These are phyloP conservation scores for Schizophyllum commune DNA, from an alignment of 1,284 basidiomycete species.

Conservation along the genomic window DNA sequence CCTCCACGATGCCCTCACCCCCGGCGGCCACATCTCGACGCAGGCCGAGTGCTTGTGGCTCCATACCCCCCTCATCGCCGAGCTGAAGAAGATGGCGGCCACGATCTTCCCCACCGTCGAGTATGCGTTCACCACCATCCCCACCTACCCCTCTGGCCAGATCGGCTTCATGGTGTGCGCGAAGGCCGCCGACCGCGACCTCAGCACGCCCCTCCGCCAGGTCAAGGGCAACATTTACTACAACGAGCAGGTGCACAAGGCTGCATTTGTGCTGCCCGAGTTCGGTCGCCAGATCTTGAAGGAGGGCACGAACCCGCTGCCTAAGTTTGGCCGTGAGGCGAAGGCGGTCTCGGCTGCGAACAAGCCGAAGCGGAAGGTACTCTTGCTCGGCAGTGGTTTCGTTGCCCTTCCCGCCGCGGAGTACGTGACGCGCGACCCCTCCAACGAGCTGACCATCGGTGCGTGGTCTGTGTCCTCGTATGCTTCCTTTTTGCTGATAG, in stretches of 20 bases:
- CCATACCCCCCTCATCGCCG: constrained; percentile 84
- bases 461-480: constrained; percentile 10
- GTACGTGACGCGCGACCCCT: constrained; percentile 80
- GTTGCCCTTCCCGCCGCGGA: constrained; percentile 93
- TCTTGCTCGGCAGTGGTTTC: constrained; percentile 92
- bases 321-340: constrained; percentile 55
- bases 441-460: constrained; percentile 85
- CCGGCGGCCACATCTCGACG: constrained; percentile 92
- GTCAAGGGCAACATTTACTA: constrained; percentile 81
- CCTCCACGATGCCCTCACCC: constrained; percentile 82
- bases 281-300: constrained; percentile 77
- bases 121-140: constrained; percentile 96
- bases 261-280: constrained; percentile 88
- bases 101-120: constrained; percentile 80
- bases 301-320: constrained; percentile 63
- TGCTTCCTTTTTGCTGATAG: constrained; percentile 7
- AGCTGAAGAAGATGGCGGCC: constrained; percentile 69
- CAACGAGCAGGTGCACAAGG: constrained; percentile 75
- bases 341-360: constrained; percentile 23
- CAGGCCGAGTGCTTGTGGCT: constrained; percentile 97
- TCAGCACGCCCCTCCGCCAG: constrained; percentile 64
- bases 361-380: constrained; percentile 60
- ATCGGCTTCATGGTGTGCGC: constrained; percentile 95
- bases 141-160: constrained; percentile 95
- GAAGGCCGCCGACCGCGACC: constrained; percentile 65